phyloP scores from a whole-genome alignment of 129 eudicot genomes.

The Lactuca sativa region DNA sequence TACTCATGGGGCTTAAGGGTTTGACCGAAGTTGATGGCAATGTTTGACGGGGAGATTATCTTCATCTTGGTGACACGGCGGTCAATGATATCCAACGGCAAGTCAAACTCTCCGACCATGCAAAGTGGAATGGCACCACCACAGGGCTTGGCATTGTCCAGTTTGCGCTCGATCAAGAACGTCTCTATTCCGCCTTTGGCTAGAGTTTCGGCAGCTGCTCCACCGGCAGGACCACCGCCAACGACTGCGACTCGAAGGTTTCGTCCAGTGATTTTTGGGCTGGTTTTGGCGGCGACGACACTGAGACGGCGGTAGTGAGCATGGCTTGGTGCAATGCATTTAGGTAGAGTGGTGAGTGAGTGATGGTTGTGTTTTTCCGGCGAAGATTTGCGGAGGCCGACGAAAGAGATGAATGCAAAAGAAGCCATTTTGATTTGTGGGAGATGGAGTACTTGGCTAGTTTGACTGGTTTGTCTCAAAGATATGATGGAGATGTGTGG shows the following conservation, averaged over 20 bases:
- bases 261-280: constrained; percentile 2
- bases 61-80: too few species aligned
- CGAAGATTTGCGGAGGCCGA: constrained; percentile 54
- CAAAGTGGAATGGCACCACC: constrained; percentile 87
- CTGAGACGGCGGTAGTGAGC: not conserved
- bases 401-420: constrained; percentile 62
- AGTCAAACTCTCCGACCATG: constrained; percentile 75
- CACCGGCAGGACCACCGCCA: constrained; percentile 91
- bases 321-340: not conserved
- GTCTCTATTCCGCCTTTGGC: constrained; percentile 81
- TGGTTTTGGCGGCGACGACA: too few species aligned
- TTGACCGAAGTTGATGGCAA: constrained; percentile 67
- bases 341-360: constrained; percentile 4
- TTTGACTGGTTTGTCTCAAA: too few species aligned
- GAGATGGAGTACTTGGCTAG: too few species aligned
- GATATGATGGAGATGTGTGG: too few species aligned
- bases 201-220: constrained; percentile 70
- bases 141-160: constrained; percentile 80
- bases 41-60: constrained; percentile 62
- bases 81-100: too few species aligned
- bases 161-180: constrained; percentile 59
- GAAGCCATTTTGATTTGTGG: constrained; percentile 42
- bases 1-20: constrained; percentile 83
- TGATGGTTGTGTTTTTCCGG: constrained; percentile 26
- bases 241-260: constrained; percentile 78